A percentile compares a stretch with the other conserved stretches of the same genome.
Conservation (phyloP, 306 rosid genomes). For the Acmispon strigosus region DNA sequence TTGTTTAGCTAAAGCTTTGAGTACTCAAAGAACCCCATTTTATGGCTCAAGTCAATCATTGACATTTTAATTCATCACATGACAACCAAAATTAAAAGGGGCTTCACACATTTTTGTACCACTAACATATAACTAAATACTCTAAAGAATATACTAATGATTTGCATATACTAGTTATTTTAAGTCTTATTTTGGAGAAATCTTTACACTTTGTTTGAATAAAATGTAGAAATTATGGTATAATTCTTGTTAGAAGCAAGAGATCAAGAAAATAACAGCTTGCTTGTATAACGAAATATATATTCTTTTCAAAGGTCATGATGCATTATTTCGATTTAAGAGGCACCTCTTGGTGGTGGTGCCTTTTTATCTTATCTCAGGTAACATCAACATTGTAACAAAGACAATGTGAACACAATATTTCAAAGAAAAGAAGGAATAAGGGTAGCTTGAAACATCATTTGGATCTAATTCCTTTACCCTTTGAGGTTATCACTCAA, state of each 20-base stretch:
- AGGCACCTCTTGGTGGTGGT: not conserved
- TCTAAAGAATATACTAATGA: not conserved
- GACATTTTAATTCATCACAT: not conserved
- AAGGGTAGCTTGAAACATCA: not conserved
- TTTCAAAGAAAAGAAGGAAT: not conserved
- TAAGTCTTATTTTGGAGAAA: too few species aligned
- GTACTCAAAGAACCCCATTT: slow-evolving; percentile 19
- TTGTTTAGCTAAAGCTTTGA: slow-evolving; percentile 14
- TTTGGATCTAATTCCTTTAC: slow-evolving; percentile 16
- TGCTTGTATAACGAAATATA: slow-evolving; percentile 33
- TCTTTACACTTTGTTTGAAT: too few species aligned
- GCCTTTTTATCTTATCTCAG: not conserved
- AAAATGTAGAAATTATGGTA: not conserved
- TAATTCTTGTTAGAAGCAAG: slow-evolving; percentile 6
- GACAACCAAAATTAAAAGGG: not conserved
- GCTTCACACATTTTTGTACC: not conserved
- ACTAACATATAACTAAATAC: not conserved
- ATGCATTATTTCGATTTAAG: slow-evolving; percentile 11
- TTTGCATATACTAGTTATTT: too few species aligned
- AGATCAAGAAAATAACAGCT: slow-evolving; percentile 10
- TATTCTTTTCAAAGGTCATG: slow-evolving; percentile 14
- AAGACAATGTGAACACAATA: not conserved
- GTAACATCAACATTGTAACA: not conserved
- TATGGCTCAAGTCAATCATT: not conserved
- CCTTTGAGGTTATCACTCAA: not conserved